Evolutionary conservation across 441 rosid species (phyloP), one percentile per base, ranked within the genome.

Genomic region (Gossypium laxum): DNA sequence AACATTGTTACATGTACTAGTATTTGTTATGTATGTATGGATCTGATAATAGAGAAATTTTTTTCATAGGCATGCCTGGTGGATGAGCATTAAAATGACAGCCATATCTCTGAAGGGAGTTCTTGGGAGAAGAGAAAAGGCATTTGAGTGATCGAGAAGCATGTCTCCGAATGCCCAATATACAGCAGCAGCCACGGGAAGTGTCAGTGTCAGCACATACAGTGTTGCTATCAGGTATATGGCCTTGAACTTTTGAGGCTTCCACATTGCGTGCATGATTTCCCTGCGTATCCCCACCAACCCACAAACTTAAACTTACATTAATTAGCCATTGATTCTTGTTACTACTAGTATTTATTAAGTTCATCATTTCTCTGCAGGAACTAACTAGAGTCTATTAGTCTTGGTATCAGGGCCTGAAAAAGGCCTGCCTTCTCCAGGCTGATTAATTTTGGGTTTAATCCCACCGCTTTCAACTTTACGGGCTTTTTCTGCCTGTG

Each of bases 211-310:
- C 71, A 87, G 70, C 12, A 87, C 91, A 69, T 84, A 87, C 10
- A 87, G 7, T 0, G 91, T 85, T 5, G 91, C 91, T 59, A 84
- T 54, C 41, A 87, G 70, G 68, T 87, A 87, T 45, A 87, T 85
- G 0, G 88, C 85, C 77, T 87, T 87, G 82, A 87, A 87, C 82
- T 85, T 85, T 72, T 87, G 86, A 6, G 91, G 91, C 73, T 87
- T 87, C 91, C 91, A 87, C 91, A 87, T 87, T 19, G 91, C 91
- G 68, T 87, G 91, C 91, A 87, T 87, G 19, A 87, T 76, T 77
- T 87, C 89, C 75, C 91, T 87, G 86, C 77, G 67, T 50, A 18
- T 5, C 17, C 14, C 45, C 64, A 2, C 14, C 66, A 17, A 28
- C 22, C 0, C 43, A 17, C 8, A 17, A 28, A 45, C 41, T 34